Conservation (phyloP, 768 basidiomycete species). For the Gloeopeniophorella convolvens region DNA sequence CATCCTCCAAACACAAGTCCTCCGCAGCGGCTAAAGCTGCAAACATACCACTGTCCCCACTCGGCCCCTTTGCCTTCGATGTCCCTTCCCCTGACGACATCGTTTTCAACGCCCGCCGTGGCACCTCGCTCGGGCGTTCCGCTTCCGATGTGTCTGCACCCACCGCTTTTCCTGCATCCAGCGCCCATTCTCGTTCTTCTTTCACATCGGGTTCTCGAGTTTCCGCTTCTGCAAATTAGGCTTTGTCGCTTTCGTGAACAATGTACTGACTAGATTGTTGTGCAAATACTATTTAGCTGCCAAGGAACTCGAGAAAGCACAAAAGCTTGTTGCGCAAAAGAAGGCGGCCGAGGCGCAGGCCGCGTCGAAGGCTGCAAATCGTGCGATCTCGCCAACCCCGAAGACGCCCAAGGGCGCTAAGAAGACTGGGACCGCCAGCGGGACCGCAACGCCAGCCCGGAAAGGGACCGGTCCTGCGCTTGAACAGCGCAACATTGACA, state of each 20-base stretch:
- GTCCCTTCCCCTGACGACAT: slow-evolving; percentile 90
- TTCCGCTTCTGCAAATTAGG: slow-evolving; percentile 27
- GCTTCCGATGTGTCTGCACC: slow-evolving; percentile 20
- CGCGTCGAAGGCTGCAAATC: slow-evolving; percentile 13
- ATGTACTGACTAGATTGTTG: slow-evolving; percentile 30
- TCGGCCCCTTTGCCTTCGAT: slow-evolving; percentile 56
- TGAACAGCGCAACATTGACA: slow-evolving; percentile 62
- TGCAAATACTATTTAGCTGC: slow-evolving; percentile 47
- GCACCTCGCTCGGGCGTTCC: slow-evolving; percentile 48
- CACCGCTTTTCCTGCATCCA: slow-evolving; percentile 23
- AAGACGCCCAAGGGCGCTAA: slow-evolving; percentile 28
- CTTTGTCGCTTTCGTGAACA: slow-evolving; percentile 13
- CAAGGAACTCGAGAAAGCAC: slow-evolving; percentile 73
- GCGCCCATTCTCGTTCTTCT: slow-evolving; percentile 17
- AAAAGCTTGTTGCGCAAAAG: slow-evolving; percentile 45
- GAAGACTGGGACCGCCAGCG: slow-evolving; percentile 26
- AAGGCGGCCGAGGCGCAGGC: slow-evolving; percentile 31
- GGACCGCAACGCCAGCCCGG: slow-evolving; percentile 26
- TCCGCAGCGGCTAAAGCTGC: background rate
- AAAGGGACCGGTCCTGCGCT: slow-evolving; percentile 36
- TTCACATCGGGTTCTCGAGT: slow-evolving; percentile 31
- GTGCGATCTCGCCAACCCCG: slow-evolving; percentile 16
- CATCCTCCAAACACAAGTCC: slow-evolving; percentile 12
- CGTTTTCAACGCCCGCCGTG: slow-evolving; percentile 72
- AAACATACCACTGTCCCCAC: slow-evolving; percentile 9